These are phyloP conservation scores for Starmera stellimalicola DNA, from an alignment of 1,139 yeast species.

Conservation along the genomic window DNA sequence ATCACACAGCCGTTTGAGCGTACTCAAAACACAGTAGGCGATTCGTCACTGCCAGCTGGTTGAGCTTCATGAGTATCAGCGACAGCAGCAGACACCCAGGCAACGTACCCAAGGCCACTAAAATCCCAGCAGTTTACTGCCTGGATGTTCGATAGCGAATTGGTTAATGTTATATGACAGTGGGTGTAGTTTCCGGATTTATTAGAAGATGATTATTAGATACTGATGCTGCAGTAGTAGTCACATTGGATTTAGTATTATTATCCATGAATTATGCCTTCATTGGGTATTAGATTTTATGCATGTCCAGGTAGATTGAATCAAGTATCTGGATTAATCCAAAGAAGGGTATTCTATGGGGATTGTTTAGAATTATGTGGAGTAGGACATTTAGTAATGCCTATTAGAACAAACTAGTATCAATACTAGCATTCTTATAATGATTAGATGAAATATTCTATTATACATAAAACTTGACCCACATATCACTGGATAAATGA, in stretches of 20 bases:
- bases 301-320: constrained; percentile 11
- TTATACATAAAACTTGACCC: not conserved
- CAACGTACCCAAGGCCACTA: too few relatives aligned
- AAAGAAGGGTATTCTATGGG: constrained; percentile 15
- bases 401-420: constrained; percentile 13
- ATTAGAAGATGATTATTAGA: too few relatives aligned
- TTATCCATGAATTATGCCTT: constrained; percentile 15
- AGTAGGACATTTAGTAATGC: constrained; percentile 16
- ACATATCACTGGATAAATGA: too few relatives aligned
- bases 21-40: too few relatives aligned
- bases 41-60: too few relatives aligned
- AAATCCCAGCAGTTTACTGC: too few relatives aligned
- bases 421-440: constrained; percentile 12
- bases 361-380: constrained; percentile 18
- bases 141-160: too few relatives aligned
- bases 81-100: too few relatives aligned
- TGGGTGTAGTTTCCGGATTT: too few relatives aligned
- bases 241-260: constrained; percentile 13
- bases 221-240: constrained; percentile 7
- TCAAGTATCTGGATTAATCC: constrained; percentile 10
- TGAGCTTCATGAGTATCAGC: too few relatives aligned
- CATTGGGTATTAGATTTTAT: constrained; percentile 11
- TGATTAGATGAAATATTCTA: constrained; percentile 12
- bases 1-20: too few relatives aligned
- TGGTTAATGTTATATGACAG: too few relatives aligned